A percentile compares a stretch with the other conserved stretches of the same genome.
Evolutionary conservation across 257 asterid species (phyloP).

Genomic region (Cordia subcordata): DNA sequence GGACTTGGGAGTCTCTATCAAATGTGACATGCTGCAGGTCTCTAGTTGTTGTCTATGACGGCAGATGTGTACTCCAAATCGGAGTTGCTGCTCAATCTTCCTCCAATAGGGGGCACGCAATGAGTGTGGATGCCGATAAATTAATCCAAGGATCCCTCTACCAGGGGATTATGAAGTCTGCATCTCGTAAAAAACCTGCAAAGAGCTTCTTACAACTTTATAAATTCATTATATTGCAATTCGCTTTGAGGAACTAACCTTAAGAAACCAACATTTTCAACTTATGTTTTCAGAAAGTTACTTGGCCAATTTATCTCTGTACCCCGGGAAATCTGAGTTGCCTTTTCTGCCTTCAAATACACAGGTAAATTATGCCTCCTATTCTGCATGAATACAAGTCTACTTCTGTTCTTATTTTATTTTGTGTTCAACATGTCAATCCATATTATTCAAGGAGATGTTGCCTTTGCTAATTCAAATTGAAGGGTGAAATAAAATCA

Average conservation of each 20-base stretch:
- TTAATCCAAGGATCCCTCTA: conserved; percentile 75
- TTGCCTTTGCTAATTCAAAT: too few relatives aligned
- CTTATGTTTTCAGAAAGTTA: conserved; percentile 64
- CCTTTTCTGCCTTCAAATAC: conserved; percentile 90
- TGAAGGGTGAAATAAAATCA: too few relatives aligned
- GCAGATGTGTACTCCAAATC: conserved; percentile 68
- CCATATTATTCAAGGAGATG: too few relatives aligned
- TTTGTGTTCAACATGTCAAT: background rate
- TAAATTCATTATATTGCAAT: conserved; percentile 6
- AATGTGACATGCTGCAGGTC: conserved; percentile 83
- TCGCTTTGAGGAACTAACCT: conserved; percentile 9
- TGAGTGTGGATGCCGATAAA: conserved; percentile 48
- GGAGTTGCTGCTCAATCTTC: conserved; percentile 58
- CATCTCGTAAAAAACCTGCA: conserved; percentile 62
- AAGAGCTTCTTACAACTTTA: conserved; percentile 13
- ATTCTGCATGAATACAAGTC: background rate
- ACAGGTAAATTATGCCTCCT: conserved; percentile 45
- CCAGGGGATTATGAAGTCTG: conserved; percentile 53
- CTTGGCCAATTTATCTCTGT: conserved; percentile 90
- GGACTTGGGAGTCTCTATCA: conserved; percentile 93
- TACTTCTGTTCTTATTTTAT: background rate
- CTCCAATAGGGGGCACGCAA: conserved; percentile 38
- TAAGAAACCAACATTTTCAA: conserved; percentile 17
- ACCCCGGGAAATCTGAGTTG: conserved; percentile 90
- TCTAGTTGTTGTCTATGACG: conserved; percentile 64